Evolutionary conservation across 2,329 filamentous ascomycete species (phyloP), one percentile per base, ranked within the genome.

Genomic region (Colletotrichum magnum): DNA sequence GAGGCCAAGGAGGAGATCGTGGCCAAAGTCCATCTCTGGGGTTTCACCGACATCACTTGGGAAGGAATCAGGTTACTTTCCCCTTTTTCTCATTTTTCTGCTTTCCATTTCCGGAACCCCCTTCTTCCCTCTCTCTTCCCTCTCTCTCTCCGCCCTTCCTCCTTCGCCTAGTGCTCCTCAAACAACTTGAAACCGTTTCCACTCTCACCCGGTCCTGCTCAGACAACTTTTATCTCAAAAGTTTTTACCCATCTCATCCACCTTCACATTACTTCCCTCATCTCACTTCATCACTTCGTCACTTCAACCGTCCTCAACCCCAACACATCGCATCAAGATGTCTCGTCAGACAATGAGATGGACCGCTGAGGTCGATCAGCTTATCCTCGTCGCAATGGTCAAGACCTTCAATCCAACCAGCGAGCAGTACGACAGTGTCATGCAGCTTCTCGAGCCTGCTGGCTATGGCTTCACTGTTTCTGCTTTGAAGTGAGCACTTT

Each of bases 321-420:
- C 28, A 43, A 72, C 64, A 13, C 58, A 61, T 13, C 62, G 74
- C 3, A 12, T 43, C 15, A 43, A 48, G 48, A 58, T 62, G 59
- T 62, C 71, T 16, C 75, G 78, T 41, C 74, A 78, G 66, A 62
- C 74, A 12, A 81, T 79, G 73, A 78, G 75, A 43, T 87, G 85
- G 84, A 79, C 80, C 36, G 73, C 78, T 6, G 75, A 77, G 9
- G 79, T 81, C 28, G 83, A 87, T 52, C 76, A 83, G 68, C 83
- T 83, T 51, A 81, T 87, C 48, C 78, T 87, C 43, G 64, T 81
- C 6, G 79, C 79, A 24, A 64, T 86, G 18, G 73, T 83, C n/a
- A 76, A 79, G 32, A 74, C 79, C 10, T 70, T 82, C 61, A 80
- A 78, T 51, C 78, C 82, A 2, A 75, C 72, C 2, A 45, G 69